Percentiles rank a stretch among this genome's conserved stretches.
Conservation (phyloP, 2,329 filamentous ascomycete genomes). For the Claviceps sp. region DNA sequence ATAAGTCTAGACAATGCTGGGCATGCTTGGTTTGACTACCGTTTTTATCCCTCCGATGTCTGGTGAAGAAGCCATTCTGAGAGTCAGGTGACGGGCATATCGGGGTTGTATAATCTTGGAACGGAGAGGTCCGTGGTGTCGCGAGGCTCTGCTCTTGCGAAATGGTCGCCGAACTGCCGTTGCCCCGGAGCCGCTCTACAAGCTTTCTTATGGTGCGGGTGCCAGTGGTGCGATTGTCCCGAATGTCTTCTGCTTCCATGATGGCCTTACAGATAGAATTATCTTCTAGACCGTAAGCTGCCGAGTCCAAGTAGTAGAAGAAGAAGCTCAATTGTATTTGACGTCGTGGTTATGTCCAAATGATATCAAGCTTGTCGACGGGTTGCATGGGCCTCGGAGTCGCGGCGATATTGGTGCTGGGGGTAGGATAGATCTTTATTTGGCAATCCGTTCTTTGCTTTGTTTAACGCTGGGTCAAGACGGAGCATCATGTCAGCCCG, state of each 20-base stretch:
- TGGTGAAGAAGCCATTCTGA: neutral
- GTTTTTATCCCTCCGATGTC: neutral
- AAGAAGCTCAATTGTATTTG: too few relatives aligned
- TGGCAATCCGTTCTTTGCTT: neutral
- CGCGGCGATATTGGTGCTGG: neutral
- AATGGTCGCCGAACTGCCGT: slow-evolving; percentile 2
- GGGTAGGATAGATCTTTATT: neutral
- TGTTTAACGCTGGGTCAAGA: neutral
- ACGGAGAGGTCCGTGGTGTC: neutral
- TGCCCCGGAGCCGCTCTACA: slow-evolving; percentile 8
- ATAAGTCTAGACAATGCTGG: slow-evolving; percentile 15
- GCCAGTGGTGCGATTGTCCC: neutral
- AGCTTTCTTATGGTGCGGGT: slow-evolving; percentile 5
- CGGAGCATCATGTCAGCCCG: too few relatives aligned
- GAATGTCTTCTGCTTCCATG: neutral
- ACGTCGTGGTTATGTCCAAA: too few relatives aligned
- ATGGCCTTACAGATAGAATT: neutral
- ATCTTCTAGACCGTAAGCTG: neutral
- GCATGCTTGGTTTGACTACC: neutral
- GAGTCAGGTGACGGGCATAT: neutral
- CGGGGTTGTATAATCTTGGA: neutral
- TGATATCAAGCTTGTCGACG: too few relatives aligned
- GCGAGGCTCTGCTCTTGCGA: neutral
- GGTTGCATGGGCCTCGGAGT: neutral
- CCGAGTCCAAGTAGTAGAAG: neutral